Evolutionary conservation across 2,329 filamentous ascomycete genomes (phyloP).

Genomic region (Aspergillus sojae): DNA sequence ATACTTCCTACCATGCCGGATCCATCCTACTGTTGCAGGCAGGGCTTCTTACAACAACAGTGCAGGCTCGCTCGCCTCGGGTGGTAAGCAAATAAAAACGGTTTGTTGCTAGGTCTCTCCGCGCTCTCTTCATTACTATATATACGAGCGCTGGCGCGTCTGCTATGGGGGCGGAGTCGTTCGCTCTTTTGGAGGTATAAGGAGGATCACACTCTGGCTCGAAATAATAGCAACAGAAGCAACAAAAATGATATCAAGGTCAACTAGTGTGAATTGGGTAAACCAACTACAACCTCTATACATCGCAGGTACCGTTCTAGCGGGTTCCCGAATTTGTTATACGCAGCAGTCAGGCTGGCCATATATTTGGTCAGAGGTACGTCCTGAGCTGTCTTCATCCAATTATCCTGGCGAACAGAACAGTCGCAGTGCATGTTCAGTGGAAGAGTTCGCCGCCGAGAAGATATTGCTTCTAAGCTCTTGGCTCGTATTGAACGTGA

Average conservation of each 20-base stretch:
- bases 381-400: neutral
- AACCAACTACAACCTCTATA: neutral
- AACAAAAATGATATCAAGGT: neutral
- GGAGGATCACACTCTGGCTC: neutral
- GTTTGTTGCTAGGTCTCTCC: neutral
- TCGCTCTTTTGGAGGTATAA: neutral
- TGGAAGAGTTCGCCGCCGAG: neutral
- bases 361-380: neutral
- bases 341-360: neutral
- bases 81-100: neutral
- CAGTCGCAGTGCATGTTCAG: neutral
- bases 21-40: neutral
- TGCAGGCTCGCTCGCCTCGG: neutral
- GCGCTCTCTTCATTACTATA: neutral
- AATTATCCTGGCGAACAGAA: neutral
- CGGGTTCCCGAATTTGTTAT: neutral
- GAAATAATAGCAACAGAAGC: neutral
- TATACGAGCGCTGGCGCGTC: neutral
- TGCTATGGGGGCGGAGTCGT: neutral
- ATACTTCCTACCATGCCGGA: neutral
- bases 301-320: neutral
- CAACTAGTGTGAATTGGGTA: neutral
- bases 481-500: neutral
- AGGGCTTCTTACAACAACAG: neutral
- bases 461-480: neutral